Evolutionary conservation across 495 filamentous ascomycete species (phyloP).

Genomic region (Penicillium atrosanguineum): DNA sequence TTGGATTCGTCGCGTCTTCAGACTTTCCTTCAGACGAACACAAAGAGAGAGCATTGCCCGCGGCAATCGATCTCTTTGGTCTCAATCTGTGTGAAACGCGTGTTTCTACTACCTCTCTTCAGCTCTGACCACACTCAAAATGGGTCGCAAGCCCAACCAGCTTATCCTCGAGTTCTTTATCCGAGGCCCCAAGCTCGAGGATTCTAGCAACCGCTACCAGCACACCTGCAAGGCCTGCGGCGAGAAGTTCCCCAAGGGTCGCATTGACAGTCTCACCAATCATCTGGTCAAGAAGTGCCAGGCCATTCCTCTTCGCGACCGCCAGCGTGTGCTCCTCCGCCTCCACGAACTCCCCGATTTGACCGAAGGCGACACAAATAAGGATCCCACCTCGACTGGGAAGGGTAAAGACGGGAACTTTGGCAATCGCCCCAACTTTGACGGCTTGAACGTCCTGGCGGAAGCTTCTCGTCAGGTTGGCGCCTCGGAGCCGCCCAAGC

Average conservation of each 20-base stretch:
- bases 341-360: conserved; percentile 49
- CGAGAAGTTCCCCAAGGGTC: conserved; percentile 80
- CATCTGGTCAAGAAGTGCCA: conserved; percentile 83
- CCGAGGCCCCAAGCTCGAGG: conserved; percentile 75
- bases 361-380: conserved; percentile 36
- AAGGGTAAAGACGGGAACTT: conserved; percentile 42
- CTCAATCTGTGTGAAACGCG: background rate
- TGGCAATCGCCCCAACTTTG: conserved; percentile 57
- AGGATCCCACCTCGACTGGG: conserved; percentile 34
- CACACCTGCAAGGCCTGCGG: conserved; percentile 85
- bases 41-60: background rate
- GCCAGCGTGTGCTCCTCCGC: conserved; percentile 62
- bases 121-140: conserved; percentile 29
- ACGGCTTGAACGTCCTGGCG: conserved; percentile 74
- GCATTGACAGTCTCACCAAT: conserved; percentile 72
- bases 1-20: conserved; percentile 6
- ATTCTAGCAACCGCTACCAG: conserved; percentile 82
- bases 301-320: conserved; percentile 63
- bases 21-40: background rate
- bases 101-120: background rate
- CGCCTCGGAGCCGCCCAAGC: conserved; percentile 45
- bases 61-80: background rate
- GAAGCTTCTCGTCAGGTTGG: conserved; percentile 76
- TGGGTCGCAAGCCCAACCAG: conserved; percentile 80
- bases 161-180: conserved; percentile 83